Evolutionary conservation across 257 asterid genomes (phyloP), one percentile per base, ranked within the genome.

Genomic region (Agastache rugosa): DNA sequence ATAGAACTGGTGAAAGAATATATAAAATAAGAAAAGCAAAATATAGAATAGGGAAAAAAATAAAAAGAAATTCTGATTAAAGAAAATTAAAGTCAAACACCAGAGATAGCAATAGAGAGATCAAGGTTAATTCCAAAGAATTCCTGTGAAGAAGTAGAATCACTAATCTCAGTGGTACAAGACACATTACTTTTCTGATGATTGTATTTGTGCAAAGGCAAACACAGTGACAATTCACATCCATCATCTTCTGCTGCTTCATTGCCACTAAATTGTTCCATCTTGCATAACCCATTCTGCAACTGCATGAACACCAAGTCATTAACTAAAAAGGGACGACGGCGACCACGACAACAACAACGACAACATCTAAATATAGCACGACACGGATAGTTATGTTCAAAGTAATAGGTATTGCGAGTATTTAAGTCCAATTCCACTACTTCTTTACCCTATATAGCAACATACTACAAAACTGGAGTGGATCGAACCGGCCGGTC

Each of bases 71-170:
- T 37, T 29, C 11, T 64, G n/a, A 53, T 58, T 47, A 14, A 68
- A 31, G 11, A 48, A 41, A n/a, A n/a, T n/a, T n/a, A n/a, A 75
- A 58, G 44, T 79, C 74, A 82, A 72, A 78, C 54, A 25, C 72
- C 72, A 82, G 79, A 89, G 10, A 77, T 73, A 41, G 91, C 92
- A 50, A 91, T 85, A 22, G 97, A 89, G 19, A 92, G 87, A 72
- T 88, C 87, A 15, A 92, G 84, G 81, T 87, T 82, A 60, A 88
- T 68, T 20, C 22, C 29, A 60, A 39, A 76, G 1, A 75, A 71
- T 48, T 59, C 63, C 16, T 39, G 64, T 12, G 73, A 69, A 76
- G 69, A 77, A 17, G 74, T 62, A 1, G 87, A 82, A 9, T 87
- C 96, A 64, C 88, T 84, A 50, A 83, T 83, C 71, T 91, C 97